Evolutionary conservation across 2,329 filamentous ascomycete species (phyloP).

Genomic region (Cladosporium sp.): DNA sequence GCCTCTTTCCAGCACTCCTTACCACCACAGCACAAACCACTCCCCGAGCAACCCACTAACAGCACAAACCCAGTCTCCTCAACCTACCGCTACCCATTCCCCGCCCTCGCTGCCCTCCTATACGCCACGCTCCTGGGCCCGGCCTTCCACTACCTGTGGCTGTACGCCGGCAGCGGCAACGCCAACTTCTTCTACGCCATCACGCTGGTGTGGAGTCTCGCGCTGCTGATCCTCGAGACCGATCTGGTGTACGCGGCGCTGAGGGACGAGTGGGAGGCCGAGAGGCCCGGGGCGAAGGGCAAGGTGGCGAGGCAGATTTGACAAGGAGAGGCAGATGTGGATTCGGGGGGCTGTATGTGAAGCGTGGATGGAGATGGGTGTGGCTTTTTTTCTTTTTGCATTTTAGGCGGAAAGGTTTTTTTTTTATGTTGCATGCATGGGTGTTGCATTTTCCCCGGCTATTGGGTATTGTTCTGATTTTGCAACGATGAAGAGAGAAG

Average conservation of each 20-base stretch:
- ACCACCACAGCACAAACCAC: too few species aligned
- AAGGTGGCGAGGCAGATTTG: constrained; percentile 84
- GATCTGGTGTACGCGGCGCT: constrained; percentile 87
- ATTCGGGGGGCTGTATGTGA: too few species aligned
- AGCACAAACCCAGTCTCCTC: constrained; percentile 63
- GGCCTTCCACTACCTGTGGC: constrained; percentile 96
- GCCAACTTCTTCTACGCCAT: constrained; percentile 99
- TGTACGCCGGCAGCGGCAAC: constrained; percentile 95
- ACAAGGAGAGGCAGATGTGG: background rate
- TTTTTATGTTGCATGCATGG: too few species aligned
- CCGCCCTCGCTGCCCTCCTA: constrained; percentile 76
- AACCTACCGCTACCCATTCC: constrained; percentile 73
- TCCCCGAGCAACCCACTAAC: background rate
- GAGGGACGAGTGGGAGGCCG: constrained; percentile 90
- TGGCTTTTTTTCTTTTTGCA: too few species aligned
- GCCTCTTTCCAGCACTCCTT: constrained; percentile 37
- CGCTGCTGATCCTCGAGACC: constrained; percentile 79
- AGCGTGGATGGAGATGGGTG: too few species aligned
- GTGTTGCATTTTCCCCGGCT: too few species aligned
- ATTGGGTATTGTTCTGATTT: too few species aligned
- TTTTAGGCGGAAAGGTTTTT: too few species aligned
- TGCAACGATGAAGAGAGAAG: too few species aligned
- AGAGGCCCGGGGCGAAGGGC: constrained; percentile 84
- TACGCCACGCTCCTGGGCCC: constrained; percentile 89
- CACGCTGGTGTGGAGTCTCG: constrained; percentile 95